These are phyloP conservation scores for Smallanthus sonchifolius DNA, from an alignment of 129 eudicot species.

Conservation along the genomic window DNA sequence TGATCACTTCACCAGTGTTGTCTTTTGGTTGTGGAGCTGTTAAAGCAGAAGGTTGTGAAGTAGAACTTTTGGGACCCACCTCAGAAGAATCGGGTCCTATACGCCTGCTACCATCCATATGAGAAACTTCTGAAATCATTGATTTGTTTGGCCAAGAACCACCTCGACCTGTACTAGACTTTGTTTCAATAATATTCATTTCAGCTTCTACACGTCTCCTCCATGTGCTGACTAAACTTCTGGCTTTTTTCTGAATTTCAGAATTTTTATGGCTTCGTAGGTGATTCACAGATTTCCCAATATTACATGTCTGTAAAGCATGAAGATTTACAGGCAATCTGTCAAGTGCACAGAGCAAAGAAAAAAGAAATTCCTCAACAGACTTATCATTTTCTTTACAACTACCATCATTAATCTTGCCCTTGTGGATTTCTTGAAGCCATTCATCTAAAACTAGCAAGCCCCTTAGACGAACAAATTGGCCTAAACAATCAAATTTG, in stretches of 20 bases:
- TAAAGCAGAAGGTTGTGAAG: slow-evolving; percentile 44
- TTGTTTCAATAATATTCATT: slow-evolving; percentile 61
- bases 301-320: slow-evolving; percentile 74
- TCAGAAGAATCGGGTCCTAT: slow-evolving; percentile 30
- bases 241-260: slow-evolving; percentile 84
- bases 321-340: slow-evolving; percentile 84
- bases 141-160: slow-evolving; percentile 51
- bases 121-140: slow-evolving; percentile 44
- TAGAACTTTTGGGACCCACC: slow-evolving; percentile 37
- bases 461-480: slow-evolving; percentile 60
- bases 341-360: slow-evolving; percentile 81
- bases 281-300: slow-evolving; percentile 88
- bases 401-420: slow-evolving; percentile 55
- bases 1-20: slow-evolving; percentile 35
- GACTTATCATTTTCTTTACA: slow-evolving; percentile 63
- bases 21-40: slow-evolving; percentile 35
- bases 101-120: slow-evolving; percentile 27
- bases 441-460: slow-evolving; percentile 64
- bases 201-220: slow-evolving; percentile 93
- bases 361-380: slow-evolving; percentile 76
- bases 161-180: slow-evolving; percentile 42
- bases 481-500: slow-evolving; percentile 47
- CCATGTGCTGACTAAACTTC: slow-evolving; percentile 87
- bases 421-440: slow-evolving; percentile 92
- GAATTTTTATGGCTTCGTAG: slow-evolving; percentile 62